phyloP scores from a whole-genome alignment of 371 early-diverging fungal species.

The Rhizopus microsporus region DNA sequence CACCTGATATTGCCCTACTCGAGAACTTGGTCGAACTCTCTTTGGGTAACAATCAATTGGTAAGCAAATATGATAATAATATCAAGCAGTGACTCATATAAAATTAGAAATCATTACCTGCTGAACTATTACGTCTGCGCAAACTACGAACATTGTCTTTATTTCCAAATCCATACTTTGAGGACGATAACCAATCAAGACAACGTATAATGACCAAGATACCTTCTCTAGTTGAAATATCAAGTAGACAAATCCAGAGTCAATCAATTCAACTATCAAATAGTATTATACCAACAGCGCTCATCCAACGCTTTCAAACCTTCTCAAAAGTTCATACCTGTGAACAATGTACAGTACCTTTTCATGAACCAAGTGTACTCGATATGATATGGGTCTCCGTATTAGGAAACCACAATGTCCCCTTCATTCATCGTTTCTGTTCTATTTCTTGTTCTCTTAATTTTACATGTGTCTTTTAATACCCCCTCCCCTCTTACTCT shows the following conservation, averaged over 20 bases:
- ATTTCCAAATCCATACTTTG: conserved; percentile 38
- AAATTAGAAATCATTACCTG: conserved; percentile 33
- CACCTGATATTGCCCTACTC: conserved; percentile 59
- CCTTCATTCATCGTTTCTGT: conserved; percentile 38
- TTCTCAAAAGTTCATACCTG: conserved; percentile 26
- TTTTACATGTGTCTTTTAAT: too few species aligned
- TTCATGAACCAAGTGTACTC: conserved; percentile 25
- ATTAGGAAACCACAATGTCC: conserved; percentile 25
- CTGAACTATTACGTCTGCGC: conserved; percentile 33
- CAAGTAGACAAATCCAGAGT: conserved; percentile 21
- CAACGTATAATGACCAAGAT: neutral
- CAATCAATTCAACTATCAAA: neutral
- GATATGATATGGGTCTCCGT: conserved; percentile 30
- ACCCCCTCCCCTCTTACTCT: neutral
- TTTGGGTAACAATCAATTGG: conserved; percentile 58
- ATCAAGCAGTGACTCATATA: conserved; percentile 1
- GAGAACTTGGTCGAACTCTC: conserved; percentile 60
- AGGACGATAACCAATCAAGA: neutral
- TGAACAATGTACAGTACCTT: conserved; percentile 24
- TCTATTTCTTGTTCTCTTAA: conserved; percentile 24
- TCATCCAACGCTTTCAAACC: conserved; percentile 22
- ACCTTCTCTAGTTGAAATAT: conserved; percentile 27
- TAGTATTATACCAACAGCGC: conserved; percentile 12
- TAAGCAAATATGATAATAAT: conserved; percentile 17
- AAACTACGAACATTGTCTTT: conserved; percentile 30